Conservation (phyloP, 495 filamentous ascomycete species). For the Beverwykella pulmonaria region DNA sequence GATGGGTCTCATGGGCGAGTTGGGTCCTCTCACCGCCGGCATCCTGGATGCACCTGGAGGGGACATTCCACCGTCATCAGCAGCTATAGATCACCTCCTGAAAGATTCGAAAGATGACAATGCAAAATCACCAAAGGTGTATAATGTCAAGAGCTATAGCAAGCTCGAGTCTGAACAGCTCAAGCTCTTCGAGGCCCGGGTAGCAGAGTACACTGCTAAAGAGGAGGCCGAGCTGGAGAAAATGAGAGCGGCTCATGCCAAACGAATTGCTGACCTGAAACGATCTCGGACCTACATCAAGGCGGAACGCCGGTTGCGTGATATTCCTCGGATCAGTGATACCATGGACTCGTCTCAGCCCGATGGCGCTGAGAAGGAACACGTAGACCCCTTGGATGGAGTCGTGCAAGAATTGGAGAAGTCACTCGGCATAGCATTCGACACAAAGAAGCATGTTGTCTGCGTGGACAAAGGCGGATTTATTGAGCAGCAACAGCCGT, state of each 20-base stretch:
- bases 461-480: constrained; percentile 48
- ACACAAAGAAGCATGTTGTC: constrained; percentile 37
- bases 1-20: constrained; percentile 81
- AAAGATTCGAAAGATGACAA: constrained; percentile 26
- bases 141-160: constrained; percentile 41
- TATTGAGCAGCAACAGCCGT: constrained; percentile 38
- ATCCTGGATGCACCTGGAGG: constrained; percentile 66
- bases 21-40: constrained; percentile 77
- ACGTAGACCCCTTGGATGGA: constrained; percentile 37
- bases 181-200: constrained; percentile 76
- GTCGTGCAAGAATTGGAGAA: constrained; percentile 44
- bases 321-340: constrained; percentile 33
- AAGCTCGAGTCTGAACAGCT: constrained; percentile 68
- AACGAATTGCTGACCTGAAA: constrained; percentile 71
- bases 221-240: constrained; percentile 77
- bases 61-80: constrained; percentile 17
- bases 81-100: not conserved
- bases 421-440: constrained; percentile 40
- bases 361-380: constrained; percentile 8
- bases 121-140: constrained; percentile 8
- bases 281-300: constrained; percentile 52
- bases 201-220: constrained; percentile 63
- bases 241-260: constrained; percentile 76
- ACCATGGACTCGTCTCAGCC: not conserved
- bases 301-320: constrained; percentile 43